Evolutionary conservation across 345 rosid species (phyloP).

Genomic region (Jatropha curcas): DNA sequence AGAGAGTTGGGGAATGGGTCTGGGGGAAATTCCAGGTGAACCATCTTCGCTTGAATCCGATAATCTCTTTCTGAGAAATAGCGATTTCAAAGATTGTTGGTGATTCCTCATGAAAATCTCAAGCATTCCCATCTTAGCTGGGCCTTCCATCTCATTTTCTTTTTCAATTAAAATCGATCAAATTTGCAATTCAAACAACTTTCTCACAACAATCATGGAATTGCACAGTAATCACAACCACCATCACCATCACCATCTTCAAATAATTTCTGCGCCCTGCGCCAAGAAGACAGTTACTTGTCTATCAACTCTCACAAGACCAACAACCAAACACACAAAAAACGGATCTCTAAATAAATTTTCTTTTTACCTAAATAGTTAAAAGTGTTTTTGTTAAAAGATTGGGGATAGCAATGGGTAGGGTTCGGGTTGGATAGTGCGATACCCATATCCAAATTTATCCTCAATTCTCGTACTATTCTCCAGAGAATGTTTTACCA

Average conservation of each 20-base stretch:
- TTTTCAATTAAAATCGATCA: neutral
- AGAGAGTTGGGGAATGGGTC: slow-evolving; percentile 78
- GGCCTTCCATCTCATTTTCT: slow-evolving; percentile 15
- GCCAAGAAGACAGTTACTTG: too few relatives aligned
- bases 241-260: neutral
- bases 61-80: slow-evolving; percentile 60
- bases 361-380: too few relatives aligned
- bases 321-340: too few relatives aligned
- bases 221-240: neutral
- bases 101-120: slow-evolving; percentile 64
- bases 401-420: too few relatives aligned
- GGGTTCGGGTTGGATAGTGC: too few relatives aligned
- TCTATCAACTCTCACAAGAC: too few relatives aligned
- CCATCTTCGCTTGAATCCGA: slow-evolving; percentile 27
- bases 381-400: too few relatives aligned
- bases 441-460: too few relatives aligned
- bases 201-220: neutral
- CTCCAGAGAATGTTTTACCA: too few relatives aligned
- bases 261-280: too few relatives aligned
- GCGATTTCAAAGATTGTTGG: slow-evolving; percentile 59
- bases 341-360: too few relatives aligned
- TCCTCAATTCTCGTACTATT: too few relatives aligned
- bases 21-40: slow-evolving; percentile 41
- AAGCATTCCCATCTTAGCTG: slow-evolving; percentile 31
- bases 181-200: neutral